Evolutionary conservation across 306 rosid genomes (phyloP).

Genomic region (Cajanus cajan): DNA sequence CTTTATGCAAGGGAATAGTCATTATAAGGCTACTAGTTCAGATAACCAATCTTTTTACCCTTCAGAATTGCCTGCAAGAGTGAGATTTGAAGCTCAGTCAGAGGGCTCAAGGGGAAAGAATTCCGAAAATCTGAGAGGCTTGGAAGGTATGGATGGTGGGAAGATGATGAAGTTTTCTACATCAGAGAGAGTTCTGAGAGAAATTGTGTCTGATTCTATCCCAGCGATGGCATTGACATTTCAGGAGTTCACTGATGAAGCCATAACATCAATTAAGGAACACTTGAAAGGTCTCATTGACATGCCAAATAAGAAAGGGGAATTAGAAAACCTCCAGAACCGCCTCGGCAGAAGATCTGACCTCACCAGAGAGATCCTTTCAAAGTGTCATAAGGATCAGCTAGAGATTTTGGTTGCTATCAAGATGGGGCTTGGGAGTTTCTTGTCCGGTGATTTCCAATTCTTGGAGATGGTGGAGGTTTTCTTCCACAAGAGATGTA

Average conservation of each 20-base stretch:
- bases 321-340: slow-evolving; percentile 50
- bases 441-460: slow-evolving; percentile 48
- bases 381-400: slow-evolving; percentile 64
- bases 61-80: slow-evolving; percentile 77
- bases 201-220: slow-evolving; percentile 53
- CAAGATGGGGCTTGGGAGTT: slow-evolving; percentile 67
- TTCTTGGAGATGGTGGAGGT: slow-evolving; percentile 63
- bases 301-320: slow-evolving; percentile 60
- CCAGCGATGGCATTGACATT: slow-evolving; percentile 49
- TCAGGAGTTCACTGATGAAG: slow-evolving; percentile 68
- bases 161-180: slow-evolving; percentile 44
- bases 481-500: slow-evolving; percentile 66
- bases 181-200: slow-evolving; percentile 60
- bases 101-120: slow-evolving; percentile 72
- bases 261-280: slow-evolving; percentile 44
- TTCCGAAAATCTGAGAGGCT: slow-evolving; percentile 58
- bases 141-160: slow-evolving; percentile 48
- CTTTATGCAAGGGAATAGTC: slow-evolving; percentile 56
- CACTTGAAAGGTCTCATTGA: slow-evolving; percentile 55
- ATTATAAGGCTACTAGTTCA: slow-evolving; percentile 55
- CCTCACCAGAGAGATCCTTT: slow-evolving; percentile 61
- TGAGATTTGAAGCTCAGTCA: slow-evolving; percentile 49
- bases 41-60: slow-evolving; percentile 71
- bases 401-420: slow-evolving; percentile 64
- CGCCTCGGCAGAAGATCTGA: slow-evolving; percentile 68